Evolutionary conservation across 2,329 filamentous ascomycete genomes (phyloP).

Genomic region (Aspergillus sp.): DNA sequence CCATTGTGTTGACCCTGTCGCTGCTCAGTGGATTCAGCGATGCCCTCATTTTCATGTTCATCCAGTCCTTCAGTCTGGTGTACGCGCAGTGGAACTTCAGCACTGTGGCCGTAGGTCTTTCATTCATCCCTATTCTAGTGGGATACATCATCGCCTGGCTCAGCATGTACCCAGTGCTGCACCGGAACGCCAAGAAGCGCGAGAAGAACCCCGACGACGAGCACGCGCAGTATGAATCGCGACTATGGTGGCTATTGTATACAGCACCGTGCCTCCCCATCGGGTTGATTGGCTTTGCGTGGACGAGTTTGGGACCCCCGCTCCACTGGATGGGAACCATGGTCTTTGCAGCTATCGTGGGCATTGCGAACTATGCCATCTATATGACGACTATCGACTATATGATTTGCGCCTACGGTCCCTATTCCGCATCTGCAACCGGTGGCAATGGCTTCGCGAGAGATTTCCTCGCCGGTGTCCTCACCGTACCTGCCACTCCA

Average conservation of each 20-base stretch:
- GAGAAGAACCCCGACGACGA: constrained; percentile 49
- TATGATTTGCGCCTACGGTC: constrained; percentile 67
- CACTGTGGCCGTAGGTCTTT: constrained; percentile 48
- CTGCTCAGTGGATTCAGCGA: constrained; percentile 64
- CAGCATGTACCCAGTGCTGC: constrained; percentile 57
- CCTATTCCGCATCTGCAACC: constrained; percentile 65
- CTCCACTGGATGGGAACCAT: constrained; percentile 64
- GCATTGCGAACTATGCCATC: constrained; percentile 63
- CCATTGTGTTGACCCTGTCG: constrained; percentile 63
- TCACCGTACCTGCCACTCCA: constrained; percentile 61
- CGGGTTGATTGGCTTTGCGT: constrained; percentile 63
- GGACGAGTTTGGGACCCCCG: constrained; percentile 56
- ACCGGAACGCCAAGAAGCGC: constrained; percentile 49
- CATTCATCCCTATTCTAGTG: constrained; percentile 57
- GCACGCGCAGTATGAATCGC: constrained; percentile 64
- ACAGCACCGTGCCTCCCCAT: constrained; percentile 60
- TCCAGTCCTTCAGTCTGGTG: constrained; percentile 62
- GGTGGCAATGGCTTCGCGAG: constrained; percentile 68
- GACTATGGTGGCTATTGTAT: constrained; percentile 61
- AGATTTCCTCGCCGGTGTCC: constrained; percentile 64
- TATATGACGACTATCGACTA: constrained; percentile 70
- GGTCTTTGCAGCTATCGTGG: constrained; percentile 60
- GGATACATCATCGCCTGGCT: constrained; percentile 61
- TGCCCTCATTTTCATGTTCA: constrained; percentile 66
- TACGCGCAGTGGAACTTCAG: constrained; percentile 61